These are phyloP conservation scores for Erodium texanum DNA, from an alignment of 441 rosid species.

Conservation along the genomic window DNA sequence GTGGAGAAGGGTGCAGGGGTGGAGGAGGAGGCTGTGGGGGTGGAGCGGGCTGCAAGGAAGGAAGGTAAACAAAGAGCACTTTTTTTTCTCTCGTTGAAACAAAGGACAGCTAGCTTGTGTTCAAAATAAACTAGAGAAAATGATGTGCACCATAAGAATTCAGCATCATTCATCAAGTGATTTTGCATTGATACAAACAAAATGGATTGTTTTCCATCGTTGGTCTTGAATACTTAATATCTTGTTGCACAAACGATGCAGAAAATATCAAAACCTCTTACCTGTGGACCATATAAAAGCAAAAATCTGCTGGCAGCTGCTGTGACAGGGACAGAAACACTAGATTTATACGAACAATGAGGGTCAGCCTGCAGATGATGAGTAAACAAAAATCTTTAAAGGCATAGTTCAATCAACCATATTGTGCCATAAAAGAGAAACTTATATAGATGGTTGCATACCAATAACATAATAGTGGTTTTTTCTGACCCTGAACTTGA, in stretches of 20 bases:
- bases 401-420: slow-evolving; percentile 7
- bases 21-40: no score
- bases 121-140: no score
- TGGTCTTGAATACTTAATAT: slow-evolving; percentile 3
- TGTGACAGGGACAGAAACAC: slow-evolving; percentile 51
- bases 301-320: slow-evolving; percentile 71
- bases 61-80: no score
- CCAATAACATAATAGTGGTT: slow-evolving; percentile 70
- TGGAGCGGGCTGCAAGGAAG: no score
- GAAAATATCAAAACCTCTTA: slow-evolving; percentile 13
- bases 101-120: no score
- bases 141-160: not conserved
- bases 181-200: not conserved
- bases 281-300: slow-evolving; percentile 73
- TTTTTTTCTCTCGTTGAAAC: no score
- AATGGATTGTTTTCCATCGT: not conserved
- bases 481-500: slow-evolving; percentile 51
- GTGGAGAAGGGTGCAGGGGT: no score
- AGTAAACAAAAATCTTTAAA: slow-evolving; percentile 12
- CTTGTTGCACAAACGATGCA: not conserved
- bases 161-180: not conserved
- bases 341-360: slow-evolving; percentile 76
- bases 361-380: slow-evolving; percentile 73
- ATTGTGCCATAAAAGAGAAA: slow-evolving; percentile 9
- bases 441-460: slow-evolving; percentile 20